A percentile compares a stretch with the other conserved stretches of the same genome.
Conservation (phyloP, 768 basidiomycete species). For the Kwoniella dejecticola region DNA sequence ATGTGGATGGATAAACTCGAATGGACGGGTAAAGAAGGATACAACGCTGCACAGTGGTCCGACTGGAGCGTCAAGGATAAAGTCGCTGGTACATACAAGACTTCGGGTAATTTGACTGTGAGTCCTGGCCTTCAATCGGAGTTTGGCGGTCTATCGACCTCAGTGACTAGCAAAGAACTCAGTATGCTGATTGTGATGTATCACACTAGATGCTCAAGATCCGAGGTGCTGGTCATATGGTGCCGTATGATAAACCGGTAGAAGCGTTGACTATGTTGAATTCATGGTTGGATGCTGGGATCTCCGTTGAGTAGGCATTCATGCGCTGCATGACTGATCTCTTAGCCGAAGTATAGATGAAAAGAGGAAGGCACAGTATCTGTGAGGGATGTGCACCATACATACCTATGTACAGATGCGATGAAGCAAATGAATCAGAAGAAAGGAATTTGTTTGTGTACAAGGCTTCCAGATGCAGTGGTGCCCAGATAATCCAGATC, state of each 20-base stretch:
- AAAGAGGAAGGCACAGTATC: too few relatives aligned
- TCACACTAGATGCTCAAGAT: constrained; percentile 42
- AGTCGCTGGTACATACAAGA: constrained; percentile 64
- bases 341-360: too few relatives aligned
- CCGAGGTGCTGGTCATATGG: constrained; percentile 75
- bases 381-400: too few relatives aligned
- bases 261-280: constrained; percentile 68
- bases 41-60: constrained; percentile 58
- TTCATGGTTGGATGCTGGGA: constrained; percentile 63
- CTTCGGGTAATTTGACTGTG: constrained; percentile 62
- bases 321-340: too few relatives aligned
- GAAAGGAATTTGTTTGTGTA: too few relatives aligned
- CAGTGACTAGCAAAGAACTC: too few relatives aligned
- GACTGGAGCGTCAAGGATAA: constrained; percentile 65
- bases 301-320: background rate
- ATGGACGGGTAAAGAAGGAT: constrained; percentile 68
- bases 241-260: constrained; percentile 69
- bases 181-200: too few relatives aligned
- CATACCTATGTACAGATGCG: too few relatives aligned
- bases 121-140: constrained; percentile 21
- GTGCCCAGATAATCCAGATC: too few relatives aligned
- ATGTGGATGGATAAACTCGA: constrained; percentile 73
- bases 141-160: too few relatives aligned
- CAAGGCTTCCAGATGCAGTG: too few relatives aligned
- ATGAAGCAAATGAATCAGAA: too few relatives aligned